Percentiles rank a stretch among this genome's conserved stretches.
These are phyloP conservation scores for Lactarius trivialis DNA, from an alignment of 768 basidiomycete species.

Conservation along the genomic window DNA sequence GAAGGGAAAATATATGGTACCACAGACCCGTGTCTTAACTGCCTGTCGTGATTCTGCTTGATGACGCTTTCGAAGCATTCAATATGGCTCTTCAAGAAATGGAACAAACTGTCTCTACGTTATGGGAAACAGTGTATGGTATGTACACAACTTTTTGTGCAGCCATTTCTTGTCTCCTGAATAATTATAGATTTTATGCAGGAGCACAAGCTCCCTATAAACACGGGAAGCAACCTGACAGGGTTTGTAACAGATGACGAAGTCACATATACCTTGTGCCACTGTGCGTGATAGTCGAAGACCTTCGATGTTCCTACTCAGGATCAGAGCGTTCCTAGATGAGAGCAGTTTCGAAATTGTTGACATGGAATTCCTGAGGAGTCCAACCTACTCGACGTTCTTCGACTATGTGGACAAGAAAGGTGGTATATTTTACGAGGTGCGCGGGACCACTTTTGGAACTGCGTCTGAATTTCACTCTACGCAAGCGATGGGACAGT, in stretches of 20 bases:
- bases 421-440: slow-evolving; percentile 15
- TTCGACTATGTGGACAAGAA: slow-evolving; percentile 16
- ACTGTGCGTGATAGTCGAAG: neutral
- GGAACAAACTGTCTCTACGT: slow-evolving; percentile 59
- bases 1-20: slow-evolving; percentile 49
- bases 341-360: slow-evolving; percentile 5
- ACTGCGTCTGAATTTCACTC: neutral
- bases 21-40: neutral
- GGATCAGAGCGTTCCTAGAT: slow-evolving; percentile 2
- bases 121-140: slow-evolving; percentile 69
- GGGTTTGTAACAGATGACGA: slow-evolving; percentile 6
- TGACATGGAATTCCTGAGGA: slow-evolving; percentile 12
- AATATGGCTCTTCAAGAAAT: slow-evolving; percentile 70
- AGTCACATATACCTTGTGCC: slow-evolving; percentile 11
- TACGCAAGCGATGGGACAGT: slow-evolving; percentile 1
- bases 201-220: neutral
- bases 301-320: neutral
- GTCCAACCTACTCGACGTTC: neutral
- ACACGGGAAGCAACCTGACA: neutral
- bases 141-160: neutral
- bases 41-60: neutral
- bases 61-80: slow-evolving; percentile 39
- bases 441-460: neutral
- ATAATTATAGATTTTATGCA: neutral
- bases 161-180: neutral